Base-by-base conservation (phyloP, 345 rosid genomes). In the Arabidopsis thaliana region DNA sequence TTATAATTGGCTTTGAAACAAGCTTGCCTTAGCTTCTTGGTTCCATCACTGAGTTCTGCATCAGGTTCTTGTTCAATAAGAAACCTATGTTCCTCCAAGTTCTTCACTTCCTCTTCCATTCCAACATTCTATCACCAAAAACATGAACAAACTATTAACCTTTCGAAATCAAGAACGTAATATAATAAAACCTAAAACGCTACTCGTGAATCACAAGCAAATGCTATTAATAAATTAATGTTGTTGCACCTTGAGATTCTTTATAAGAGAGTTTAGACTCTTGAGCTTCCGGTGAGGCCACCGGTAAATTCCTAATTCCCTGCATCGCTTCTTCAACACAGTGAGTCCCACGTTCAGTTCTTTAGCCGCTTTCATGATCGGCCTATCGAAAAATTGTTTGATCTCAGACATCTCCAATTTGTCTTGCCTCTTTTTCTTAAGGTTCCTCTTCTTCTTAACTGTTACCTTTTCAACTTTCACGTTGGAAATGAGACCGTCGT, bases 241-340 rank as follows among this genome's bases (percentile, higher is more conserved):
- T 53, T 3, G 3, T 65, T 40, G 32, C 2, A 88, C 97, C 94
- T 85, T 82, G 44, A 88, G 91, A 70, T 87, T 92, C n/a, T 73
- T 34, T 1, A 87, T 89, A 14, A 91, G 91, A 20, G 85, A 75
- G n/a, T 83, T 80, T 40, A 92, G 82, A 81, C 93, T 88, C 84
- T 83, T 88, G 69, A 91, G 86, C 79, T 89, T 89, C 78, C 90
- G 59, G 22, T 87, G 93, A 33, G 97, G 97, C 93, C 96, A 92
- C 49, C 97, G 62, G 78, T 81, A 82, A 8, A 92, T 80, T n/a
- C 84, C 87, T 1, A 89, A 83, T 63, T 92, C 93, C 34, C 97
- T 81, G 80, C 96, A 92, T 49, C 96, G 83, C 55, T 84, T 89
- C 80, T 92, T 92, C 81, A 92, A 53, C 5, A 85, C 85, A 0